Percentiles rank a stretch among this genome's conserved stretches.
phyloP scores from a whole-genome alignment of 106 monocot genomes.

The Dendrobium chrysotoxum region DNA sequence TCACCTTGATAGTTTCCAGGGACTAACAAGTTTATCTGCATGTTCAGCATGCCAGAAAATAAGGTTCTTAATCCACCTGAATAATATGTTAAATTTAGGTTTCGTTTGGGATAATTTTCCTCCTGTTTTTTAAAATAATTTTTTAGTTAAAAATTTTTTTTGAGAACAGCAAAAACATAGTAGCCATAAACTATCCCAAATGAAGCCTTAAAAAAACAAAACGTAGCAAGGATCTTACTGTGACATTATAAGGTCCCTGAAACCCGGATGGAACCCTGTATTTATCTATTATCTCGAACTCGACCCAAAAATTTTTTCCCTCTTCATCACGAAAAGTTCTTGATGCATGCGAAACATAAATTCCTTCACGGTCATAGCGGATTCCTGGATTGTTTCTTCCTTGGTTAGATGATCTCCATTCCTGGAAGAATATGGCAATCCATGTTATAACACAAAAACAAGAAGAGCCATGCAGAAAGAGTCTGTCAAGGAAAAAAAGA shows the following conservation, averaged over 20 bases:
- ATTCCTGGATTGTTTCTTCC: conserved; percentile 83
- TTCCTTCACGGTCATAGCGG: conserved; percentile 80
- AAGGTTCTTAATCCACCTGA: not conserved
- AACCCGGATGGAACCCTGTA: conserved; percentile 74
- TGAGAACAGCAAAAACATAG: no score
- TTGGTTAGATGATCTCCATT: conserved; percentile 82
- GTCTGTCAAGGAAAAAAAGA: not conserved
- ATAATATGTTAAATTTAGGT: not conserved
- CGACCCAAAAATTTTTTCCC: conserved; percentile 97
- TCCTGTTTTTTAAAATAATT: not conserved
- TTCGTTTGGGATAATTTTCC: no score
- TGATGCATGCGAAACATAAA: conserved; percentile 61
- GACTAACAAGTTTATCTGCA: conserved; percentile 78
- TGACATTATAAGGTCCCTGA: conserved; percentile 98
- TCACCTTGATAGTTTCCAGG: conserved; percentile 98
- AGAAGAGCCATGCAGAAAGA: not conserved
- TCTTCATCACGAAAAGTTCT: conserved; percentile 89
- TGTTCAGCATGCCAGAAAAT: not conserved
- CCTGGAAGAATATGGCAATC: conserved; percentile 28
- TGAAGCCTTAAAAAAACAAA: not conserved
- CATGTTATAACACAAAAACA: not conserved
- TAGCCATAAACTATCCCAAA: no score
- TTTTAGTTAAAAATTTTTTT: no score
- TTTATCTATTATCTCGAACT: conserved; percentile 84
- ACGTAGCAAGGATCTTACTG: conserved; percentile 34